phyloP scores from a whole-genome alignment of 2,329 filamentous ascomycete species.

The Aspergillus uvarum region DNA sequence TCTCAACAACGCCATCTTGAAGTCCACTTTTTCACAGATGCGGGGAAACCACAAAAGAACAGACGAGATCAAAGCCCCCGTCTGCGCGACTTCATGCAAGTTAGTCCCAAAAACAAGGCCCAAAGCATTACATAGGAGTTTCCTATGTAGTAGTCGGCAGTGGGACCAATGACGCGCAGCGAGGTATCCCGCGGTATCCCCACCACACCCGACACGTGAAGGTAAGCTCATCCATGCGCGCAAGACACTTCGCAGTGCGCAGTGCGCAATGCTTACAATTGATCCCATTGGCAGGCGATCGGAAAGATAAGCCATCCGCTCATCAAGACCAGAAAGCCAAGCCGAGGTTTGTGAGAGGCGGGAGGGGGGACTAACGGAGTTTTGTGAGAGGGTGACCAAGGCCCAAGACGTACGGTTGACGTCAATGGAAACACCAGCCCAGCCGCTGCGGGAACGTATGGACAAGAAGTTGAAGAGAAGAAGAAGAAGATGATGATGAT shows the following conservation, averaged over 20 bases:
- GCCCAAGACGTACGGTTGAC: constrained; percentile 9
- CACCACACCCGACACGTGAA: not conserved
- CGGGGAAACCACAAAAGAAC: not conserved
- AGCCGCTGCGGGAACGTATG: not conserved
- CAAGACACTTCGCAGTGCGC: not conserved
- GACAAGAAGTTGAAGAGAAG: not conserved
- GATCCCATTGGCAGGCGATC: not conserved
- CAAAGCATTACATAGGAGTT: not conserved
- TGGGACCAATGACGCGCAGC: not conserved
- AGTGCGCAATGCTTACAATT: not conserved
- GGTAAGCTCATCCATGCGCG: not conserved
- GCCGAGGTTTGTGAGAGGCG: not conserved
- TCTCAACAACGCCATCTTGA: not conserved
- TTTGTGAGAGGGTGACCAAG: not conserved
- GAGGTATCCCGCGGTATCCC: not conserved
- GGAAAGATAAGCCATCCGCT: not conserved
- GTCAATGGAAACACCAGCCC: not conserved
- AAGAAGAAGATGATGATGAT: not conserved
- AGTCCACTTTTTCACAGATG: not conserved
- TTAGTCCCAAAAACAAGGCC: not conserved
- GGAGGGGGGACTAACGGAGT: not conserved
- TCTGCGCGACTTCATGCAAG: not conserved
- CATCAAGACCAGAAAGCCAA: not conserved
- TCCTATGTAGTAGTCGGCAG: not conserved
- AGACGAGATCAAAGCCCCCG: not conserved